These are phyloP conservation scores for Falciphora oryzae DNA, from an alignment of 2,329 filamentous ascomycete species.

Conservation along the genomic window DNA sequence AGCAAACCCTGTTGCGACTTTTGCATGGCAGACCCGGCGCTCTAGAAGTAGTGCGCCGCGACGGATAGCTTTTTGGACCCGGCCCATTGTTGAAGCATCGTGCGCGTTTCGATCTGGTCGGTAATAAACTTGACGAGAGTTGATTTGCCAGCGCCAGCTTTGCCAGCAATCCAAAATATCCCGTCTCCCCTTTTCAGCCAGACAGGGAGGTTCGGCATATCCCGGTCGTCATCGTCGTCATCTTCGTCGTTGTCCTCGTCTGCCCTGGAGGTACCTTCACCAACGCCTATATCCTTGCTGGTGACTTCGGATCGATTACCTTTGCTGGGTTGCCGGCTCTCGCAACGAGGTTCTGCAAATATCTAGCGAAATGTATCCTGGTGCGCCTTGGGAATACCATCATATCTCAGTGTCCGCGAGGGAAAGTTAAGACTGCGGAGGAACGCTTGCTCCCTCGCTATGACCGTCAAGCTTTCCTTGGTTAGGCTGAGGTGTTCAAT, in stretches of 20 bases:
- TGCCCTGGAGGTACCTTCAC: not conserved
- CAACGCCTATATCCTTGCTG: no score
- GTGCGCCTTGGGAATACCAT: not conserved
- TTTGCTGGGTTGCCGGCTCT: not conserved
- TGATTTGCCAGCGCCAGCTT: constrained; percentile 9
- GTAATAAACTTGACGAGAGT: constrained; percentile 11
- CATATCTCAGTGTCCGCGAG: not conserved
- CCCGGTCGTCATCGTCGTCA: no score
- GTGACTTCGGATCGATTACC: no score
- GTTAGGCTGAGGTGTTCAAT: not conserved
- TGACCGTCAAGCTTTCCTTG: not conserved
- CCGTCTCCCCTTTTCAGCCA: constrained; percentile 7
- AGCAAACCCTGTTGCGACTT: constrained; percentile 11
- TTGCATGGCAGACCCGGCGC: constrained; percentile 8
- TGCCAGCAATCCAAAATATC: constrained; percentile 11
- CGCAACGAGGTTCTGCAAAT: not conserved
- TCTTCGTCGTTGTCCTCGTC: not conserved
- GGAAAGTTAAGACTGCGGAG: constrained; percentile 5
- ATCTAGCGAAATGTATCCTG: constrained; percentile 9
- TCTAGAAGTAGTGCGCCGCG: constrained; percentile 12
- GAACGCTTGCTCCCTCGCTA: not conserved
- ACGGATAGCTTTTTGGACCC: not conserved
- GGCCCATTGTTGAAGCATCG: not conserved
- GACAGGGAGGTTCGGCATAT: not conserved
- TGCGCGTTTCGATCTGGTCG: not conserved